These are phyloP conservation scores for Trichomonascus vanleenenianus DNA, from an alignment of 805 yeast genomes.

Conservation along the genomic window DNA sequence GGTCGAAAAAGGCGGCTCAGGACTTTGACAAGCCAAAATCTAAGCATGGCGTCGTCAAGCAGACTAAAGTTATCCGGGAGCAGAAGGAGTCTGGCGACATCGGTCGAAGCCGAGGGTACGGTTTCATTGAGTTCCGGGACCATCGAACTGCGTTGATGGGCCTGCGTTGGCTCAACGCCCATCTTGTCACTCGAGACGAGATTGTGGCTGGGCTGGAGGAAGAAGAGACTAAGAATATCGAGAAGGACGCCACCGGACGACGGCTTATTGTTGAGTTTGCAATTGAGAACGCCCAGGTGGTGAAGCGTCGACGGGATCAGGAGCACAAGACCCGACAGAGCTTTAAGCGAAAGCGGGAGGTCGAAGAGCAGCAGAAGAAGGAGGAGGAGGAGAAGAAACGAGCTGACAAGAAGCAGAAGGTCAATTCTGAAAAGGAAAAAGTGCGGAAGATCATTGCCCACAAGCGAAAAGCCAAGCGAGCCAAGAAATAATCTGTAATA, in stretches of 20 bases:
- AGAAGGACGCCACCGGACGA: constrained; percentile 43
- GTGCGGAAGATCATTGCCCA: constrained; percentile 26
- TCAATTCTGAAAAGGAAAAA: constrained; percentile 13
- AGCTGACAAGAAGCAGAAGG: not conserved
- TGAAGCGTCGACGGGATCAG: constrained; percentile 74
- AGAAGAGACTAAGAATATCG: constrained; percentile 15
- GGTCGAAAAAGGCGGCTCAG: constrained; percentile 45
- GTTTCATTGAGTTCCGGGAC: constrained; percentile 87
- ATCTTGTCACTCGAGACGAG: constrained; percentile 67
- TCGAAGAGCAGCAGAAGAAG: constrained; percentile 17
- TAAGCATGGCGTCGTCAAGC: constrained; percentile 85
- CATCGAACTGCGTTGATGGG: constrained; percentile 94
- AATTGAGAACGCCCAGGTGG: constrained; percentile 87
- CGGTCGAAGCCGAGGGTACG: constrained; percentile 95
- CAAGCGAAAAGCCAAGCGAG: constrained; percentile 27
- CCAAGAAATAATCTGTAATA: constrained; percentile 4
- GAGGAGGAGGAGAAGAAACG: constrained; percentile 4
- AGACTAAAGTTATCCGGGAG: constrained; percentile 89
- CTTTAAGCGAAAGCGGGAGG: constrained; percentile 21
- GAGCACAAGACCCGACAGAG: constrained; percentile 18
- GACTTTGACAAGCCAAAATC: constrained; percentile 50
- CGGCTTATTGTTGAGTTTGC: constrained; percentile 92
- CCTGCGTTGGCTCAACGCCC: constrained; percentile 93
- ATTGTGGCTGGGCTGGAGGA: constrained; percentile 31
- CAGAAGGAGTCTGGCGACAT: constrained; percentile 78